phyloP scores from a whole-genome alignment of 495 filamentous ascomycete genomes.

The Pyrenopolyporus hunteri region DNA sequence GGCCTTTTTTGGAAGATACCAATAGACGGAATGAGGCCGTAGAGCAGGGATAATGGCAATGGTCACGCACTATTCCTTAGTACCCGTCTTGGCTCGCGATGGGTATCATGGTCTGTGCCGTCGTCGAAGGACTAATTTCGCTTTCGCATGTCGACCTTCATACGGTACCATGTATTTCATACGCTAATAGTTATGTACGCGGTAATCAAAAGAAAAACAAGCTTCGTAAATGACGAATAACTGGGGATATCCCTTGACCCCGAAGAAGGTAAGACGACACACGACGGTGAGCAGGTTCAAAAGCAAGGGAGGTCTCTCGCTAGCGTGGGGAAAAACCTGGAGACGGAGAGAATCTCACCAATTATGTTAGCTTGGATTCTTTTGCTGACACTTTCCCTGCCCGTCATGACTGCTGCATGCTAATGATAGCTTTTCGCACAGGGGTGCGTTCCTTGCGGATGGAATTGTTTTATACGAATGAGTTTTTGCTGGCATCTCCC shows the following conservation, averaged over 20 bases:
- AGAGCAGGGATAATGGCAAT: slow-evolving; percentile 22
- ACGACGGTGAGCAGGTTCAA: slow-evolving; percentile 28
- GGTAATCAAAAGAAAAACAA: slow-evolving; percentile 34
- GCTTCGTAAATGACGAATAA: slow-evolving; percentile 28
- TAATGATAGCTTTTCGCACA: slow-evolving; percentile 16
- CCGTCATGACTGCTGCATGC: slow-evolving; percentile 27
- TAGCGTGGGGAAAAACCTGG: slow-evolving; percentile 38
- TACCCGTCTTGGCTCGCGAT: slow-evolving; percentile 37
- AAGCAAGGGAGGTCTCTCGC: slow-evolving; percentile 9
- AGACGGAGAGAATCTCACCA: slow-evolving; percentile 16
- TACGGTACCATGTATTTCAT: too few species aligned
- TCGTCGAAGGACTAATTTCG: slow-evolving; percentile 10
- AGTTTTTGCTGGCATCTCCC: slow-evolving; percentile 7
- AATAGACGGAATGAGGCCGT: slow-evolving; percentile 33
- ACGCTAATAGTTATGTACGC: too few species aligned
- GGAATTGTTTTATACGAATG: too few species aligned
- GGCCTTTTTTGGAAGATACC: slow-evolving; percentile 15
- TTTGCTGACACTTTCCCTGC: slow-evolving; percentile 27
- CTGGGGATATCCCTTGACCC: slow-evolving; percentile 11
- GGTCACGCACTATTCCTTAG: slow-evolving; percentile 31
- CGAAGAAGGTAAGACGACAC: slow-evolving; percentile 35
- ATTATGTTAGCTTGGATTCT: slow-evolving; percentile 19
- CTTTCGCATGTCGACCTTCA: slow-evolving; percentile 11
- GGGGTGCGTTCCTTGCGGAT: slow-evolving; percentile 7
- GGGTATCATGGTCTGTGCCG: slow-evolving; percentile 24